Conservation (phyloP, 352 stramenopile genomes). For the Plasmopara viticola region DNA sequence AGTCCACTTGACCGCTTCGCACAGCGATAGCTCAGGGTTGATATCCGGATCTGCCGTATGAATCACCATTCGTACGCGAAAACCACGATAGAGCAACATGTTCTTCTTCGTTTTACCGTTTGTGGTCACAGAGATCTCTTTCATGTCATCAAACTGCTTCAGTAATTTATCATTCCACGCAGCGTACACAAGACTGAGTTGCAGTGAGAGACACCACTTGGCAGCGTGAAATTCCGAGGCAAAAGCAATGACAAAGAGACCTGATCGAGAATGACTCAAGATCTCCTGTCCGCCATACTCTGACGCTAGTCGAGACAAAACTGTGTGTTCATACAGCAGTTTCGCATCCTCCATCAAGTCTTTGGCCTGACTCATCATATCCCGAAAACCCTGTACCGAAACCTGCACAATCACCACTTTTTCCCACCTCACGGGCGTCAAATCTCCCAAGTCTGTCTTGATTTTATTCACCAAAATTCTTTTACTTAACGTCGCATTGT, state of each 20-base stretch:
- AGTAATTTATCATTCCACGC: conserved; percentile 85
- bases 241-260: conserved; percentile 81
- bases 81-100: conserved; percentile 72
- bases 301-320: conserved; percentile 71
- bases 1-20: conserved; percentile 77
- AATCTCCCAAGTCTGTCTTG: conserved; percentile 73
- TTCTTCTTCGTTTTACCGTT: conserved; percentile 68
- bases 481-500: conserved; percentile 25
- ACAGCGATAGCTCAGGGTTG: conserved; percentile 50
- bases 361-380: conserved; percentile 68
- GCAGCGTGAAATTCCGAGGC: conserved; percentile 80
- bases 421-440: conserved; percentile 68
- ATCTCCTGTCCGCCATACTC: conserved; percentile 83
- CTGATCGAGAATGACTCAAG: conserved; percentile 62
- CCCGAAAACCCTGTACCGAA: conserved; percentile 74
- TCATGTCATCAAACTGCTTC: conserved; percentile 79
- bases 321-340: conserved; percentile 80
- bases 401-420: conserved; percentile 84
- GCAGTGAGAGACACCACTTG: conserved; percentile 82
- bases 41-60: conserved; percentile 59
- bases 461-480: conserved; percentile 57
- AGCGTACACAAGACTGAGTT: conserved; percentile 79
- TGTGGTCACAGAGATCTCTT: conserved; percentile 54
- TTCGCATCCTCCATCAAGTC: conserved; percentile 85
- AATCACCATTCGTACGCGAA: conserved; percentile 84